These are phyloP conservation scores for Cadophora gregata DNA, from an alignment of 2,329 filamentous ascomycete species.

Conservation along the genomic window DNA sequence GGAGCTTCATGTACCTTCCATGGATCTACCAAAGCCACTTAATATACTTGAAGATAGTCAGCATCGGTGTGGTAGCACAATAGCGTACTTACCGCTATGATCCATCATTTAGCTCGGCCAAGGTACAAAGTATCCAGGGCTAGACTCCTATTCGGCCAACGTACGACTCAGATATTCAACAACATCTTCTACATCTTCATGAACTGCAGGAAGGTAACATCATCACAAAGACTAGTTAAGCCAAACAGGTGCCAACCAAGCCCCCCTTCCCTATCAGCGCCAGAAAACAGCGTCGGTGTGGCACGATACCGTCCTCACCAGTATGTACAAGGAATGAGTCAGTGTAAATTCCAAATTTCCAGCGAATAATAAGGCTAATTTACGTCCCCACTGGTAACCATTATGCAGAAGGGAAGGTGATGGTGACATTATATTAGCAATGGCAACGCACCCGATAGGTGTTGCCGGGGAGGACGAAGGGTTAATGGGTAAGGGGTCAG, in stretches of 20 bases:
- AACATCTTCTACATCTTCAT: not conserved
- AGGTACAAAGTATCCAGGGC: not conserved
- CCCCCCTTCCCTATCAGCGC: not conserved
- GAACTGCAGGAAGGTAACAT: not conserved
- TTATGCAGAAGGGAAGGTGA: not conserved
- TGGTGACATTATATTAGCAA: not conserved
- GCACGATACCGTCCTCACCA: not conserved
- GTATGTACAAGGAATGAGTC: not conserved
- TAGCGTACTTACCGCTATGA: not conserved
- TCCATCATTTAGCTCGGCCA: not conserved
- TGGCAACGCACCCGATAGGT: slow-evolving; percentile 8
- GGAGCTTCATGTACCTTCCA: too few species aligned
- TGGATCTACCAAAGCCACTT: not conserved
- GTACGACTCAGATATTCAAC: not conserved
- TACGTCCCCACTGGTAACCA: not conserved
- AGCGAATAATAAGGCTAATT: not conserved
- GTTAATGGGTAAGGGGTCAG: not conserved
- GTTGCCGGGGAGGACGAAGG: not conserved
- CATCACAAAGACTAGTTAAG: not conserved
- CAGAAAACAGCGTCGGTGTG: not conserved
- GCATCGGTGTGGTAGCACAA: not conserved
- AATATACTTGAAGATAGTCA: too few species aligned
- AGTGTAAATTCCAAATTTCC: not conserved
- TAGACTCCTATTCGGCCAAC: not conserved
- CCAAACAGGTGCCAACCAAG: slow-evolving; percentile 9